These are phyloP conservation scores for Schwanniomyces polymorphus DNA, from an alignment of 805 yeast genomes.

Conservation along the genomic window DNA sequence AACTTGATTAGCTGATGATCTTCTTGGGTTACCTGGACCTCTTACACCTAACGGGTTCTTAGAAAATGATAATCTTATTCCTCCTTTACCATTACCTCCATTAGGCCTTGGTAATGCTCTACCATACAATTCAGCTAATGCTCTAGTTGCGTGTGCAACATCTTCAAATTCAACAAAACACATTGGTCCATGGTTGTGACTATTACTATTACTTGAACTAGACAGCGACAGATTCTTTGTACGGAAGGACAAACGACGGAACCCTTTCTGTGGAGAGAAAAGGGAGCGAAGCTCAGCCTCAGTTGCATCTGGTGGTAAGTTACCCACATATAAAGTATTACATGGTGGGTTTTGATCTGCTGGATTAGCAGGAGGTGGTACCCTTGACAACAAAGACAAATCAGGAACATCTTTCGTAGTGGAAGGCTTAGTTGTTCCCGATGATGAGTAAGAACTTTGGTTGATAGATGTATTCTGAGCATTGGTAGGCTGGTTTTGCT, in stretches of 20 bases:
- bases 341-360: constrained; percentile 99
- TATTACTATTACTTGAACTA: constrained; percentile 28
- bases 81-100: constrained; percentile 77
- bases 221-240: constrained; percentile 45
- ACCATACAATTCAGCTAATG: constrained; percentile 92
- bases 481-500: constrained; percentile 6
- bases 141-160: constrained; percentile 89
- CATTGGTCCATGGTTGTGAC: constrained; percentile 88
- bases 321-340: constrained; percentile 94
- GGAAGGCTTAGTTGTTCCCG: constrained; percentile 6
- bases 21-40: constrained; percentile 55
- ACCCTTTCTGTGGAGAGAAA: constrained; percentile 88
- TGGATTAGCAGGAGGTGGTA: constrained; percentile 93
- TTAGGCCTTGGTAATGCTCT: constrained; percentile 82
- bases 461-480: constrained; percentile 4
- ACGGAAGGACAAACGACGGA: constrained; percentile 87
- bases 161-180: constrained; percentile 99
- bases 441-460: constrained; percentile 3
- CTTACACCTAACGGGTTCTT: constrained; percentile 97
- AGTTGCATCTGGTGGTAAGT: constrained; percentile 94
- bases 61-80: constrained; percentile 89
- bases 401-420: constrained; percentile 52
- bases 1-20: constrained; percentile 32
- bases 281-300: constrained; percentile 87
- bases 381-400: constrained; percentile 70